Percentiles rank a stretch among this genome's conserved stretches.
These are phyloP conservation scores for Hypoxylon crocopeplum DNA, from an alignment of 495 filamentous ascomycete species.

Conservation along the genomic window DNA sequence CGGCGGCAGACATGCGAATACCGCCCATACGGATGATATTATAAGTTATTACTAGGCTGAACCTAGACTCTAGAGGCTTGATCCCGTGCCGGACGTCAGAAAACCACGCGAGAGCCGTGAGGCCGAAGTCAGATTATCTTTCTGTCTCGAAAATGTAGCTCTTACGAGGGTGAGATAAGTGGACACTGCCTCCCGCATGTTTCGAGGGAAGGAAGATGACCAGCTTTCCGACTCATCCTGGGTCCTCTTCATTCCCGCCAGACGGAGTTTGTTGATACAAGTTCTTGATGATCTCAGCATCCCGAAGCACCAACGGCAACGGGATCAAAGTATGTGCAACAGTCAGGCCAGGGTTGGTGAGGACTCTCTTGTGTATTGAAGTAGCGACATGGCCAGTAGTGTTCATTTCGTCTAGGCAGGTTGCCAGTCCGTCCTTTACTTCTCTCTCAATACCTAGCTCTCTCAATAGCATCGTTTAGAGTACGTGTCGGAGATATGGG, in stretches of 20 bases:
- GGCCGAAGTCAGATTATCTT: constrained; percentile 37
- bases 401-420: constrained; percentile 16
- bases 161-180: constrained; percentile 48
- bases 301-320: constrained; percentile 48
- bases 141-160: constrained; percentile 49
- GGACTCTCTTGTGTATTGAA: constrained; percentile 1
- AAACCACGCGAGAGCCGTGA: constrained; percentile 57
- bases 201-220: constrained; percentile 59
- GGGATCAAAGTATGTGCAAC: constrained; percentile 47
- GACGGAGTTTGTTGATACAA: constrained; percentile 52
- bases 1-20: constrained; percentile 18
- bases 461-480: too few relatives aligned
- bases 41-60: constrained; percentile 59
- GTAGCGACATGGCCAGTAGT: constrained; percentile 12
- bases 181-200: constrained; percentile 58
- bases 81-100: constrained; percentile 61
- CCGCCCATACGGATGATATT: constrained; percentile 52
- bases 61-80: constrained; percentile 52
- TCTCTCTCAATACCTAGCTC: too few relatives aligned
- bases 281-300: constrained; percentile 47
- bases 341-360: constrained; percentile 49
- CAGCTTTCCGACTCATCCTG: constrained; percentile 60
- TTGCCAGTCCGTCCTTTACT: background rate
- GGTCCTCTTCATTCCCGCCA: constrained; percentile 49
- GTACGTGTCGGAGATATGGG: too few relatives aligned